Evolutionary conservation across 1,284 basidiomycete species (phyloP).

Genomic region (Leccinum holopus): DNA sequence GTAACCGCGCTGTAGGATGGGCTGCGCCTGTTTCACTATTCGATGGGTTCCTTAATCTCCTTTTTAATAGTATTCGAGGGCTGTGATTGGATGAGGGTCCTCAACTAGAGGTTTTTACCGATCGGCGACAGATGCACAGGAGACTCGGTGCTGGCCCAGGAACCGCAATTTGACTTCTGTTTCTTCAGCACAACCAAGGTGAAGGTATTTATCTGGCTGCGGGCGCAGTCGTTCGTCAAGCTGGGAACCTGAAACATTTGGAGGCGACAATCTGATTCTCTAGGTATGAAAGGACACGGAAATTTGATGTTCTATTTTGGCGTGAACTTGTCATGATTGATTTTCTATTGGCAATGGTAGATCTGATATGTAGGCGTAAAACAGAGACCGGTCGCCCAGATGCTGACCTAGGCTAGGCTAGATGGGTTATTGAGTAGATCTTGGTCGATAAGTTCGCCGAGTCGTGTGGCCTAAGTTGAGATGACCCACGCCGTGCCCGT

Average conservation of each 20-base stretch:
- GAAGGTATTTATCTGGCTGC: not conserved
- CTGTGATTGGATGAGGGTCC: not conserved
- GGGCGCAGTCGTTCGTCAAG: not conserved
- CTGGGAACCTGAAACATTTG: not conserved
- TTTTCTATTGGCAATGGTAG: not conserved
- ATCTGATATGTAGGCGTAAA: not conserved
- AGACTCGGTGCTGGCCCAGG: too few species aligned
- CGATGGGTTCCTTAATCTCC: not conserved
- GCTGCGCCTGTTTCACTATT: not conserved
- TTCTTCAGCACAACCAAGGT: not conserved
- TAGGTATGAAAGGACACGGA: too few species aligned
- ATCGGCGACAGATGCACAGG: not conserved
- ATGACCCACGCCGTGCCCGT: too few species aligned
- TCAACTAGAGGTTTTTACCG: not conserved
- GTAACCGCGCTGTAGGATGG: not conserved
- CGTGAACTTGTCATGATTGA: not conserved
- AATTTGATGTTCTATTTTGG: not conserved
- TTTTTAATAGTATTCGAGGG: too few species aligned
- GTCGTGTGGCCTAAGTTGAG: too few species aligned
- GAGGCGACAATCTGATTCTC: not conserved
- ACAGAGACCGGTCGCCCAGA: not conserved
- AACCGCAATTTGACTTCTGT: not conserved
- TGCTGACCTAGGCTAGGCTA: too few species aligned
- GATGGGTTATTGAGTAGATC: not conserved
- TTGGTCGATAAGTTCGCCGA: too few species aligned